phyloP scores from a whole-genome alignment of 192 early-diverging fungal species.

The Phycomyces blakesleeanus region DNA sequence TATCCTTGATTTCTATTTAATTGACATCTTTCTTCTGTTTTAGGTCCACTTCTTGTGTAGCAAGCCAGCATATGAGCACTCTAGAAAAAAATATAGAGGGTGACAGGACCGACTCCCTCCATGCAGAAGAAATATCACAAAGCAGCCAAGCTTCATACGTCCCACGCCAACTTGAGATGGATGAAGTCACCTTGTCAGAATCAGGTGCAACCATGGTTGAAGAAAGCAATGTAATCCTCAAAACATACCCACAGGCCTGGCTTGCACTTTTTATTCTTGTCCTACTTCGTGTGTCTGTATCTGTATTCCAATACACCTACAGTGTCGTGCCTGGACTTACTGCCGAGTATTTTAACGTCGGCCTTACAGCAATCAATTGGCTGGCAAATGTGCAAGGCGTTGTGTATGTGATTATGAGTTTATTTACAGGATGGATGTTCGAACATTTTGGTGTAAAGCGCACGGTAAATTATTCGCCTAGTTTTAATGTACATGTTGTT shows the following conservation, averaged over 20 bases:
- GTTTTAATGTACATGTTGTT: not conserved
- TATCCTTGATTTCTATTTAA: not conserved
- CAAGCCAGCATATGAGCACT: not conserved
- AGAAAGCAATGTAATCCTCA: conserved; percentile 10
- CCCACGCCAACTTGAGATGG: not conserved
- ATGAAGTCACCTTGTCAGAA: not conserved
- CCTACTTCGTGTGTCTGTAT: conserved; percentile 20
- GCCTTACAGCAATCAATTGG: conserved; percentile 33
- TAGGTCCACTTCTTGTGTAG: not conserved
- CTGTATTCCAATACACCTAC: conserved; percentile 32
- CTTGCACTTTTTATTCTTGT: conserved; percentile 27
- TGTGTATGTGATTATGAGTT: conserved; percentile 33
- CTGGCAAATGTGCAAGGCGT: conserved; percentile 33
- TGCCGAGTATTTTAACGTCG: conserved; percentile 21
- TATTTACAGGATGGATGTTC: conserved; percentile 35
- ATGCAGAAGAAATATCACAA: not conserved
- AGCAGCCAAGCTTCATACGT: not conserved
- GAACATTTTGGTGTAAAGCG: conserved; percentile 29
- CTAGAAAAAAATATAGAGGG: not conserved
- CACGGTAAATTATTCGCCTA: conserved; percentile 22
- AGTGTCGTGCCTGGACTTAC: conserved; percentile 26
- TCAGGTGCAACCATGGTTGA: conserved; percentile 2
- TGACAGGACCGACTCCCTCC: not conserved
- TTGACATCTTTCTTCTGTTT: not conserved
- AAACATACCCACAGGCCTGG: conserved; percentile 37